phyloP scores from a whole-genome alignment of 1,284 basidiomycete species.

The Xerocomus nothofagi region DNA sequence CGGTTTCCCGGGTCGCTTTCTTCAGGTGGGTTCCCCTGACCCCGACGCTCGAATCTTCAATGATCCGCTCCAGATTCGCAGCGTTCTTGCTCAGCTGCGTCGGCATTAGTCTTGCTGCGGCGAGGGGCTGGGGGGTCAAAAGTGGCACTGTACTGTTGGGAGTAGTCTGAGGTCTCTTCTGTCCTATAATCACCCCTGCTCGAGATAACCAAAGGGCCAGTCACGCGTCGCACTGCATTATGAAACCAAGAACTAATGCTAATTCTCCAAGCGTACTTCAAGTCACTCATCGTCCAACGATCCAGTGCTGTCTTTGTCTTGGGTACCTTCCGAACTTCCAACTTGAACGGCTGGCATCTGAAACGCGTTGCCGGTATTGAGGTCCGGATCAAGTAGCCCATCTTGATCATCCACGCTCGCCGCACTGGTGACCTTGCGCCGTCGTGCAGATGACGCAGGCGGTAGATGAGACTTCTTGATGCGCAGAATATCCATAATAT shows the following conservation, averaged over 20 bases:
- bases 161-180: constrained; percentile 41
- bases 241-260: not conserved
- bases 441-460: constrained; percentile 39
- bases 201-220: not conserved
- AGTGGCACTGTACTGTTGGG: constrained; percentile 62
- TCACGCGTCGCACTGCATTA: not conserved
- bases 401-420: constrained; percentile 42
- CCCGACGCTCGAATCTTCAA: not conserved
- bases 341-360: constrained; percentile 15
- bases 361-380: constrained; percentile 18
- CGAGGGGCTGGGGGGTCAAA: constrained; percentile 64
- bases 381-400: constrained; percentile 24
- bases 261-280: constrained; percentile 33
- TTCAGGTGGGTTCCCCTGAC: constrained; percentile 55
- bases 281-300: constrained; percentile 55
- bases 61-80: constrained; percentile 54
- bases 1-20: constrained; percentile 78
- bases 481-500: constrained; percentile 77
- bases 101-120: constrained; percentile 70
- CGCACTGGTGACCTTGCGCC: constrained; percentile 54
- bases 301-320: constrained; percentile 56
- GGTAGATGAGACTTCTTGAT: constrained; percentile 66
- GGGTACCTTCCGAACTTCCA: constrained; percentile 11
- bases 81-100: constrained; percentile 80
- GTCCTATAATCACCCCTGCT: not conserved